phyloP scores from a whole-genome alignment of 2,329 filamentous ascomycete genomes.

The Monosporascus cannonballus region DNA sequence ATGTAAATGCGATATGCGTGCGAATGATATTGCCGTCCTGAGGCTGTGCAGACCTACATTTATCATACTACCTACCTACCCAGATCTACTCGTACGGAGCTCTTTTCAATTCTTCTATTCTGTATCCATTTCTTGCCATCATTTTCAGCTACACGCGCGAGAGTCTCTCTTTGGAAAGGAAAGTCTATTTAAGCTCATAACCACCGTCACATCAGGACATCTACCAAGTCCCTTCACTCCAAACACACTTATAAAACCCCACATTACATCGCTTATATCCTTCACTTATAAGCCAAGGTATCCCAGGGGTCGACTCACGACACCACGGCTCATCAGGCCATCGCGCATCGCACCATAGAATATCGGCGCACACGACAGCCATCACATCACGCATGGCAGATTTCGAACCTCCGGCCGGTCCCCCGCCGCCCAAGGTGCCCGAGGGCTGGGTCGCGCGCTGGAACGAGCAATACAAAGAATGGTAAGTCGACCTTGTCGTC shows the following conservation, averaged over 20 bases:
- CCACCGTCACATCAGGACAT: background rate
- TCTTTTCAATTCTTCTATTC: background rate
- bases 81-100: background rate
- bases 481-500: slow-evolving; percentile 24
- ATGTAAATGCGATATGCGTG: background rate
- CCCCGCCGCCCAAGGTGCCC: slow-evolving; percentile 56
- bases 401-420: slow-evolving; percentile 46
- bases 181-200: background rate
- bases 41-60: background rate
- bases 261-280: background rate
- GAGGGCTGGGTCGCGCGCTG: slow-evolving; percentile 82
- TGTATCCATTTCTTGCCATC: background rate
- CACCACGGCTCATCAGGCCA: no score
- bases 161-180: no score
- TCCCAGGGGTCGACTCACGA: background rate
- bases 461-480: slow-evolving; percentile 86
- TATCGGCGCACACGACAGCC: no score
- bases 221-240: no score
- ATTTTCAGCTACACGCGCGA: no score
- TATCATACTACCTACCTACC: background rate
- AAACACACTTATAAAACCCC: background rate
- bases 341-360: no score
- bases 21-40: background rate
- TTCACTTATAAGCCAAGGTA: background rate
- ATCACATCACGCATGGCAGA: slow-evolving; percentile 40